Conservation (phyloP, 106 monocot genomes). For the Allium sativum region DNA sequence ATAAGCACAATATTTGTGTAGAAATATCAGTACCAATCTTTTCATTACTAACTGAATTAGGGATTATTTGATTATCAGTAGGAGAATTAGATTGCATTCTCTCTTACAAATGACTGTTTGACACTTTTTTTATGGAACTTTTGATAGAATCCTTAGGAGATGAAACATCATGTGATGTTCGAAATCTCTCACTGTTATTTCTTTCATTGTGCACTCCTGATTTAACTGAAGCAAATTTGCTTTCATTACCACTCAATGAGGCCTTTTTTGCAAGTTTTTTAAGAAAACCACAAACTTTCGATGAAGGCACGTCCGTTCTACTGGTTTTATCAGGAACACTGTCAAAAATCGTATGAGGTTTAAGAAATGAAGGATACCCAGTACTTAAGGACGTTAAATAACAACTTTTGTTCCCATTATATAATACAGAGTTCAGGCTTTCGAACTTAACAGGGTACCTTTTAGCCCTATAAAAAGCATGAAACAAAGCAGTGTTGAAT, state of each 20-base stretch:
- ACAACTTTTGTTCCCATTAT: constrained; percentile 60
- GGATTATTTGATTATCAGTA: constrained; percentile 8
- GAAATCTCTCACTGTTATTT: constrained; percentile 34
- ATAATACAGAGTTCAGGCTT: constrained; percentile 41
- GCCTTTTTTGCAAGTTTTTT: constrained; percentile 80
- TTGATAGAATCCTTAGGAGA: constrained; percentile 15
- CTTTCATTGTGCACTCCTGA: constrained; percentile 31
- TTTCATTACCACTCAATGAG: constrained; percentile 37
- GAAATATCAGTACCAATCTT: constrained; percentile 44
- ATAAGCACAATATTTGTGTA: too few relatives aligned
- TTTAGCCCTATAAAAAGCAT: constrained; percentile 52
- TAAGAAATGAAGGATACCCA: constrained; percentile 69
- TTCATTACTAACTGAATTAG: constrained; percentile 41
- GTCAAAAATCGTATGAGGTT: constrained; percentile 30
- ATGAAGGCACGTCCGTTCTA: constrained; percentile 45
- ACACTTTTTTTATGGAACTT: constrained; percentile 20
- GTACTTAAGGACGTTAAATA: constrained; percentile 48
- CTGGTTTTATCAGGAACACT: constrained; percentile 36
- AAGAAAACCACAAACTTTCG: constrained; percentile 64
- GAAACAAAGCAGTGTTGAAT: constrained; percentile 3
- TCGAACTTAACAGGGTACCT: constrained; percentile 81
- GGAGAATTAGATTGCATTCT: constrained; percentile 16
- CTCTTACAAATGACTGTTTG: constrained; percentile 34
- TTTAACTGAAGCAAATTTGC: constrained; percentile 18
- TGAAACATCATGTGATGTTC: constrained; percentile 15